A percentile compares a stretch with the other conserved stretches of the same genome.
Conservation (phyloP, 75 land plant genomes). For the Sequoiadendron giganteum region DNA sequence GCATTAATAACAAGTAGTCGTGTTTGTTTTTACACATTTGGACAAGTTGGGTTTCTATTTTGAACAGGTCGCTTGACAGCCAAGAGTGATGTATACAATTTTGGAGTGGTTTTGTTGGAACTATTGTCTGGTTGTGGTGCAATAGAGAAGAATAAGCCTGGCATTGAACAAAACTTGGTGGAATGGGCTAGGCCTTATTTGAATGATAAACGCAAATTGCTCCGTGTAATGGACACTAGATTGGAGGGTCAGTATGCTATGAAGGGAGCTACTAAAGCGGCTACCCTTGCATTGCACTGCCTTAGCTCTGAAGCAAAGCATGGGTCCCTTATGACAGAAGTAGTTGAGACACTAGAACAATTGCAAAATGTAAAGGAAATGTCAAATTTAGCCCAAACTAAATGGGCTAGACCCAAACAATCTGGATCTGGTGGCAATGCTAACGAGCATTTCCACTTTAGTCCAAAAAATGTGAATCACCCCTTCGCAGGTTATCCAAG, state of each 20-base stretch:
- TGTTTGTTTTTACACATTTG: neutral
- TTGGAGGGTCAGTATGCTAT: too few species aligned
- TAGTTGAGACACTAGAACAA: constrained; percentile 31
- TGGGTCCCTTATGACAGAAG: constrained; percentile 38
- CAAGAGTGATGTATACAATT: constrained; percentile 52
- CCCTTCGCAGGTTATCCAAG: neutral
- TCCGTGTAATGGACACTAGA: too few species aligned
- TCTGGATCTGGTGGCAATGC: neutral
- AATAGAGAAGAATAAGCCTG: constrained; percentile 26
- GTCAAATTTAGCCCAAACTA: neutral
- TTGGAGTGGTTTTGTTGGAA: constrained; percentile 55
- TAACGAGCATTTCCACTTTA: neutral
- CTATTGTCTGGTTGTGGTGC: constrained; percentile 37
- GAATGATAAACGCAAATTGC: too few species aligned
- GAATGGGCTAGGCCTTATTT: too few species aligned
- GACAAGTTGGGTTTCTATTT: neutral
- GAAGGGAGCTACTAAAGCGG: neutral
- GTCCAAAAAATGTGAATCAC: neutral
- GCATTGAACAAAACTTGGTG: too few species aligned
- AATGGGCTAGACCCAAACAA: neutral
- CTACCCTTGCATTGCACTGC: constrained; percentile 34
- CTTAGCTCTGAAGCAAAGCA: constrained; percentile 28
- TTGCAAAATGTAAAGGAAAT: constrained; percentile 20
- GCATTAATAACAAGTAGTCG: neutral
- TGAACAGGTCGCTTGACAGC: constrained; percentile 37